Evolutionary conservation across 2,329 filamentous ascomycete species (phyloP), one percentile per base, ranked within the genome.

Genomic region (Ophiostoma sp.): DNA sequence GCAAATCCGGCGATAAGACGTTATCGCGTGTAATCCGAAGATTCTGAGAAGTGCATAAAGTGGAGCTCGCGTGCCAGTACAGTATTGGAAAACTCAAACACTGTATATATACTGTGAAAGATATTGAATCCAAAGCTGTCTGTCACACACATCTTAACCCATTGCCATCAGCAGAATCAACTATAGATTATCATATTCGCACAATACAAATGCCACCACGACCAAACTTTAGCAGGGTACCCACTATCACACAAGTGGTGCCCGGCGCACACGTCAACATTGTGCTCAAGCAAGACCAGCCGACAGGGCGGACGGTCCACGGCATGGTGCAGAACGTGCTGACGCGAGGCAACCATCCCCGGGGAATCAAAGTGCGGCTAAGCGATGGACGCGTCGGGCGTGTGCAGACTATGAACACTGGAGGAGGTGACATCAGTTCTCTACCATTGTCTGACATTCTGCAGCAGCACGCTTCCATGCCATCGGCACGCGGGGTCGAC

Each of bases 301-400:
- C 85, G 1, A 93, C 90, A 0, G 91, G 91, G 7, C 84, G 85
- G 65, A 88, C 92, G 75, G 90, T 92, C 1, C 81, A 83, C 64
- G 91, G 91, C 33, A 78, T 83, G 5, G 87, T 94, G 1, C 83
- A 84, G 68, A 86, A 92, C 65, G 78, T 94, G 0, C 82, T 94
- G 67, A 94, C 91, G 1, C 82, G 86, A 1, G 90, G 90, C 35
- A 87, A 94, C 74, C 91, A 94, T 75, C 90, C 90, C 2, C 84
- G 90, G 11, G 91, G 91, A 48, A 91, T 94, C 80, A 94, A 94
- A 78, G 90, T 94, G 33, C 86, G 91, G 2, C 81, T 94, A 6
- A 80, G 81, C 1, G 90, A 91, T 77, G 91, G 91, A 1, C 83
- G 89, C 35, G 86, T 94, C 2, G 91, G 91, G 1, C 81, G 91